Base-by-base conservation (phyloP, 495 filamentous ascomycete species). In the Trichoderma asperelloides region DNA sequence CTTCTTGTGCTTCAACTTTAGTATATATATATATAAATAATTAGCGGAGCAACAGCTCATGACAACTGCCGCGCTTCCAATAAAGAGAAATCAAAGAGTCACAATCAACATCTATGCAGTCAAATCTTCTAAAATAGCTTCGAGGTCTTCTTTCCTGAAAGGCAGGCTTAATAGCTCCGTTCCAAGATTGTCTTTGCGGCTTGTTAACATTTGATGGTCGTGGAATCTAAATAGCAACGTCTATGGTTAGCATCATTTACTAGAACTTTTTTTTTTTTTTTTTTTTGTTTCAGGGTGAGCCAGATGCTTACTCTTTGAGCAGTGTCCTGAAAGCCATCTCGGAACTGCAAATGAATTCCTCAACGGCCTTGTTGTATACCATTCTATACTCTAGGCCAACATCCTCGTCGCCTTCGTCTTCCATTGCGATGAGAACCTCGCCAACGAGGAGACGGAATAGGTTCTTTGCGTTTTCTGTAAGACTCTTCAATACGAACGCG, bases 201-300 rank as follows among this genome's bases (percentile, higher is more conserved):
- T 92, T 25, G 89, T 89, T 68, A 98, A 87, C 89, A 98, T 98
- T 71, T 96, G 91, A 78, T 98, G 95, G 71, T 98, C 95, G 73
- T 96, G 91, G 76, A 98, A 96, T 76, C 86, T 89, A 64, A 0
- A 70, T 62, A 37, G 13, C 13, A 57, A 18, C 27, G 9, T 27
- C 33, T 4, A 11, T 55, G 0, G 70, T 81, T 66, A 79, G 76
- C 49, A 66, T 66, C 15, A 28, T 37, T 39, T 13, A 30, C n/a
- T 5, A 65, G 2, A 37, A n/a, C n/a, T n/a, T n/a, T n/a, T n/a
- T n/a, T n/a, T n/a, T n/a, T n/a, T n/a, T n/a, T n/a, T n/a, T n/a
- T n/a, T n/a, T n/a, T n/a, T n/a, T n/a, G n/a, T n/a, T n/a, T n/a
- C n/a, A n/a, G n/a, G n/a, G n/a, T n/a, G n/a, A n/a, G n/a, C n/a